These are phyloP conservation scores for Sporothrix euskadiensis DNA, from an alignment of 2,329 filamentous ascomycete species.

Conservation along the genomic window DNA sequence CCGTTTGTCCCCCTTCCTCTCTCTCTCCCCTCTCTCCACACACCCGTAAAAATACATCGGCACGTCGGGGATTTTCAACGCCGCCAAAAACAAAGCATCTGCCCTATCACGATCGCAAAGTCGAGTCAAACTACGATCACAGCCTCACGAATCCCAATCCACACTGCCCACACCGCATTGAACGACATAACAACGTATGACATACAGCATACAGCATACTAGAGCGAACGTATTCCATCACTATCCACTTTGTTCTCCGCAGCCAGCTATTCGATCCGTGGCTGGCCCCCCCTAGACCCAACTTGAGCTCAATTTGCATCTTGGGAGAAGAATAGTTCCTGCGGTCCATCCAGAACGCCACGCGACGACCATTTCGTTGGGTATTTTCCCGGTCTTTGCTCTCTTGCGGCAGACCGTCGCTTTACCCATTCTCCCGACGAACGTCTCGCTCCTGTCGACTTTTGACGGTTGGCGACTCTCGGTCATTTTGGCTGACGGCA, in stretches of 20 bases:
- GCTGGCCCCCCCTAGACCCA: background rate
- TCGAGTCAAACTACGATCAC: background rate
- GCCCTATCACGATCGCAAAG: slow-evolving; percentile 8
- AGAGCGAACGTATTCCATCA: background rate
- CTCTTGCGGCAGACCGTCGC: background rate
- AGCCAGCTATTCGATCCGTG: background rate
- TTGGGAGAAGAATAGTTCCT: background rate
- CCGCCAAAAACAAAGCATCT: slow-evolving; percentile 28
- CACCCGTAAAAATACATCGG: slow-evolving; percentile 25
- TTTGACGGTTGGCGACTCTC: background rate
- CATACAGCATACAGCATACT: background rate
- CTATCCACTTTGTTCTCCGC: background rate
- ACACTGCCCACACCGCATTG: background rate
- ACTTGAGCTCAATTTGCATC: slow-evolving; percentile 9
- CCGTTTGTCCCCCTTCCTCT: background rate
- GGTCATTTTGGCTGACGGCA: background rate
- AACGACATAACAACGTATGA: background rate
- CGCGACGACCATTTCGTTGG: background rate
- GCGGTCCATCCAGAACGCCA: background rate
- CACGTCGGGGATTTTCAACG: slow-evolving; percentile 31
- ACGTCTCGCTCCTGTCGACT: background rate
- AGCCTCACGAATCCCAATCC: background rate
- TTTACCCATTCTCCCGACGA: slow-evolving; percentile 14
- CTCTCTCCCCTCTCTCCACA: background rate
- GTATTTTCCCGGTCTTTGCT: background rate